Base-by-base conservation (phyloP, 2,329 filamentous ascomycete species). In the Pseudogymnoascus sp. region DNA sequence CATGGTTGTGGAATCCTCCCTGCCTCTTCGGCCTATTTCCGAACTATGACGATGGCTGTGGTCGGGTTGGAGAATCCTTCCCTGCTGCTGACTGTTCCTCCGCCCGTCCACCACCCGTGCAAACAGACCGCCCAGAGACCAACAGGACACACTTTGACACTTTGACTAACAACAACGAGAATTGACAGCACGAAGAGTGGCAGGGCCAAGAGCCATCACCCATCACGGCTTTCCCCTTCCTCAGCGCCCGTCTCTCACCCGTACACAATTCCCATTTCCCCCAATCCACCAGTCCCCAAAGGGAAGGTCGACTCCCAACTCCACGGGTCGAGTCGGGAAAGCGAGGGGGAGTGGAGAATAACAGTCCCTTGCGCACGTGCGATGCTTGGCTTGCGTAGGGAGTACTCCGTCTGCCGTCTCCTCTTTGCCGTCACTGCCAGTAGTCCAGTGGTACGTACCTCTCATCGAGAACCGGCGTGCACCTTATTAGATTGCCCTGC, bases 401-500 rank as follows among this genome's bases (percentile, higher is more conserved):
- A 50, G 4, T 11, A 1, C 40, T 24, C 15, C 15, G 39, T 40
- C 4, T 17, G 15, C 9, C 17, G 11, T 24, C 17, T 13, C 2
- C 17, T 11, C 9, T 21, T 10, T 29, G 26, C 11, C 21, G 10
- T 26, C 26, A 50, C 8, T 10, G 15, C 26, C 13, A 13, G 8
- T 50, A 31, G 26, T 50, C 2, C 26, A 2, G 7, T 1, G 44
- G 44, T 50, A 50, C 44, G 44, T 50, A 50, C 44, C 26, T 33
- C 44, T 50, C 26, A 50, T 50, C 26, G 44, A 33, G 44, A 13
- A 31, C 44, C 31, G 44, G 44, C 44, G 26, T 31, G 44, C 26
- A 50, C 44, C 44, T 50, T 50, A 50, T 50, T 50, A 50, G 44
- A 50, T 50, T 50, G 7, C 44, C 26, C 26, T 50, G 44, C 44